Evolutionary conservation across 441 rosid genomes (phyloP).

Genomic region (Populus hybrid): DNA sequence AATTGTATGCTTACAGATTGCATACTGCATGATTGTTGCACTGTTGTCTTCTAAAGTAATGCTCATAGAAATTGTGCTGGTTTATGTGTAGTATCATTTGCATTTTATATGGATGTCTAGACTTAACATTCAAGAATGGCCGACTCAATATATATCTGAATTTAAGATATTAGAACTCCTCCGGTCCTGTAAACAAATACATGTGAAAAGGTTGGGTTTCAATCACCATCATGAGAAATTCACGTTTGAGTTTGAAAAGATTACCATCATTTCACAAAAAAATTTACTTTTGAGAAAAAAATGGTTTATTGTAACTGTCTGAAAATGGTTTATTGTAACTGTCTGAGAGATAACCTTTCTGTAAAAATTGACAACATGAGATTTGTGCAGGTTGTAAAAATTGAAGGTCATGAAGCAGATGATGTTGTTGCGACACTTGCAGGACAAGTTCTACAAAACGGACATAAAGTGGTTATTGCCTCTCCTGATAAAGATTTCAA

Average conservation of each 20-base stretch:
- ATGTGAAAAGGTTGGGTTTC: too few relatives aligned
- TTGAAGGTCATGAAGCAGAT: conserved; percentile 83
- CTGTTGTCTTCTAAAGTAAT: not conserved
- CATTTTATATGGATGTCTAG: not conserved
- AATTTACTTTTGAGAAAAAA: too few relatives aligned
- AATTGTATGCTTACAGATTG: not conserved
- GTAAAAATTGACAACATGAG: not conserved
- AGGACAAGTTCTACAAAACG: conserved; percentile 61
- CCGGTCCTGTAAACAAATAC: too few relatives aligned
- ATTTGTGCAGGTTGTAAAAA: conserved; percentile 56
- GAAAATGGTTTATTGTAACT: too few relatives aligned
- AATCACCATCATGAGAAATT: too few relatives aligned
- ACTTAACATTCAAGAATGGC: not conserved
- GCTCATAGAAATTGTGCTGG: not conserved
- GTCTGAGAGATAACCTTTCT: not conserved
- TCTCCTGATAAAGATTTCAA: conserved; percentile 97
- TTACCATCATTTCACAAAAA: too few relatives aligned
- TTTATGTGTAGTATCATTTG: not conserved
- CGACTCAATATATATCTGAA: not conserved
- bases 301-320: not conserved
- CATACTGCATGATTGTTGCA: not conserved
- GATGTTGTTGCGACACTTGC: conserved; percentile 82
- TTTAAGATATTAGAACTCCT: too few relatives aligned
- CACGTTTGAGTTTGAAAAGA: too few relatives aligned
- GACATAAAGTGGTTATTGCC: conserved; percentile 66